Base-by-base conservation (phyloP, 352 stramenopile species). In the Globisporangium perplexum region DNA sequence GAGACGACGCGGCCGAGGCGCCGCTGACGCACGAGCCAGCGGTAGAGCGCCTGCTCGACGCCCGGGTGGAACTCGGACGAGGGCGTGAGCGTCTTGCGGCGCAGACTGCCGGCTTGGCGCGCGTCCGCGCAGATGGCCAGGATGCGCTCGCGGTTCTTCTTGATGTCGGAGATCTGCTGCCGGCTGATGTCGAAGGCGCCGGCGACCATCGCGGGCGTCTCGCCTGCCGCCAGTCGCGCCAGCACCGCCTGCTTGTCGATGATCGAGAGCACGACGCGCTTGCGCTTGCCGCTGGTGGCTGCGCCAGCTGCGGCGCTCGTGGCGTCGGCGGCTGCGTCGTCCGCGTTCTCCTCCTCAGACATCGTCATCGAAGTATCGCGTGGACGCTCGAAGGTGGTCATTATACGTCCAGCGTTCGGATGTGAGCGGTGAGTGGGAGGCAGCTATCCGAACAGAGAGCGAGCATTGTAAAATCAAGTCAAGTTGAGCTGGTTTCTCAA, bases 111-210 rank as follows among this genome's bases (percentile, higher is more conserved):
- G 30, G 88, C 58, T 50, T 90, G 78, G 50, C 88, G 87, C 48
- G 80, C 83, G 47, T 93, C 76, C 4, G 78, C 62, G 42, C 83
- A 93, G 43, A 87, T 90, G 45, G 74, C 68, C 53, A 93, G 52
- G 53, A 93, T 93, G 33, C 83, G 69, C 10, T 86, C 76, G 39
- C 69, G 69, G 69, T 93, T 93, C 62, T 91, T 93, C 67, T 93
- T 93, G 56, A 93, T 91, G 58, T 93, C 83, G 17, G 80, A 90
- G 11, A 93, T 74, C 60, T 93, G 83, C 60, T 93, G 83, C 1
- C 83, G 73, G 43, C 72, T 87, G 59, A 93, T 93, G 35, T 71
- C 77, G 53, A 88, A 88, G 23, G 68, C 52, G 1, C 65, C 62
- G 10, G 83, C 76, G 64, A 93, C 80, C 33, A 63, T 56, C 10